Conservation (phyloP, 176 grass and related monocot genomes). For the Canna indica region DNA sequence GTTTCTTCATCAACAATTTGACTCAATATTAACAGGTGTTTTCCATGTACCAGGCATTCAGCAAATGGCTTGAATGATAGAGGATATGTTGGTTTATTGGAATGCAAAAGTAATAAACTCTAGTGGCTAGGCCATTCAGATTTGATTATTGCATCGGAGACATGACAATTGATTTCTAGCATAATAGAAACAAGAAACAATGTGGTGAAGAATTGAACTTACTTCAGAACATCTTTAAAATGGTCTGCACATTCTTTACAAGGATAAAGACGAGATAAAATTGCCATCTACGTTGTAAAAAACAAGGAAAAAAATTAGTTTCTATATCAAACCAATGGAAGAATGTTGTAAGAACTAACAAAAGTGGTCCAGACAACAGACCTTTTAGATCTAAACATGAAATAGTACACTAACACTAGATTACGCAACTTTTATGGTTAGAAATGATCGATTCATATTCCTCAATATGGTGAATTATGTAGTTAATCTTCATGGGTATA, state of each 20-base stretch:
- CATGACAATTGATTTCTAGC: slow-evolving; percentile 3
- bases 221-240: slow-evolving; percentile 95
- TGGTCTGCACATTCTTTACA: slow-evolving; percentile 93
- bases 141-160: neutral
- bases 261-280: slow-evolving; percentile 79
- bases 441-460: neutral
- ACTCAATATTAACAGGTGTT: neutral
- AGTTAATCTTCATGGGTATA: neutral
- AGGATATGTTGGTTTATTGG: neutral
- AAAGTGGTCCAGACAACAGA: neutral
- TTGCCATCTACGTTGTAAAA: slow-evolving; percentile 55
- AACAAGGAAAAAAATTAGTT: neutral
- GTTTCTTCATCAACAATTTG: slow-evolving; percentile 3
- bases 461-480: neutral
- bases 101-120: neutral
- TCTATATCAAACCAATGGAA: neutral
- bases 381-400: neutral
- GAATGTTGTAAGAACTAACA: neutral
- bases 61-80: neutral
- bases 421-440: neutral
- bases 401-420: neutral
- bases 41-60: neutral
- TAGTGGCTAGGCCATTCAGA: neutral
- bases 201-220: slow-evolving; percentile 29
- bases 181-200: slow-evolving; percentile 1